These are phyloP conservation scores for Hanseniaspora mollemarum DNA, from an alignment of 805 yeast species.

Conservation along the genomic window DNA sequence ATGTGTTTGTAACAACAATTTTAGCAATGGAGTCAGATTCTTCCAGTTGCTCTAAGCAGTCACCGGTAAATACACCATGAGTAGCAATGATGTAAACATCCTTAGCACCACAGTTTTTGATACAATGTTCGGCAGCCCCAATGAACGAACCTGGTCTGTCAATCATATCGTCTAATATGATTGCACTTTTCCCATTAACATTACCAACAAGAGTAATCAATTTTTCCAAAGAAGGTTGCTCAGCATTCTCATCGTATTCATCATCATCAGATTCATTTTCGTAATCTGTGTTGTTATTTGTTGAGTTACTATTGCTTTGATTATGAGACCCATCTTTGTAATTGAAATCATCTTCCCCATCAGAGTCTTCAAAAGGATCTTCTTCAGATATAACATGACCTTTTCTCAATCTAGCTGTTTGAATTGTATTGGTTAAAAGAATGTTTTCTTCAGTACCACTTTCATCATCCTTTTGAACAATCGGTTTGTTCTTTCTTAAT, in stretches of 20 bases:
- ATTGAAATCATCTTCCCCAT: constrained; percentile 21
- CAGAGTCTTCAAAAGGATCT: constrained; percentile 30
- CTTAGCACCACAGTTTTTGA: constrained; percentile 92
- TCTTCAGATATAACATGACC: constrained; percentile 91
- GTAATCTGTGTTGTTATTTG: constrained; percentile 22
- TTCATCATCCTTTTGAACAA: constrained; percentile 34
- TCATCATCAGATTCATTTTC: constrained; percentile 67
- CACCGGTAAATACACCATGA: constrained; percentile 86
- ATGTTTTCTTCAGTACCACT: constrained; percentile 54
- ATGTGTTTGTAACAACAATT: constrained; percentile 90
- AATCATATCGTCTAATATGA: constrained; percentile 91
- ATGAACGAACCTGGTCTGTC: constrained; percentile 89
- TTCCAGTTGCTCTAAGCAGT: constrained; percentile 69
- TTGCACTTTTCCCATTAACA: constrained; percentile 82
- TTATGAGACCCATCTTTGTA: constrained; percentile 21
- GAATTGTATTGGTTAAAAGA: constrained; percentile 66
- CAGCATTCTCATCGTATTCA: constrained; percentile 59
- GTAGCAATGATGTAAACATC: constrained; percentile 85
- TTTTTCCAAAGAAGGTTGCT: constrained; percentile 45
- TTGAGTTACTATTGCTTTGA: constrained; percentile 27
- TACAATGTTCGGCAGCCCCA: constrained; percentile 96
- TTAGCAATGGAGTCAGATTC: constrained; percentile 75
- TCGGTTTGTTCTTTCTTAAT: constrained; percentile 36
- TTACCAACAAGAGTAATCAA: constrained; percentile 94
- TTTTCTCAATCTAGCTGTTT: constrained; percentile 88